Conservation (phyloP, 495 filamentous ascomycete species). For the Xylaria flabelliformis region DNA sequence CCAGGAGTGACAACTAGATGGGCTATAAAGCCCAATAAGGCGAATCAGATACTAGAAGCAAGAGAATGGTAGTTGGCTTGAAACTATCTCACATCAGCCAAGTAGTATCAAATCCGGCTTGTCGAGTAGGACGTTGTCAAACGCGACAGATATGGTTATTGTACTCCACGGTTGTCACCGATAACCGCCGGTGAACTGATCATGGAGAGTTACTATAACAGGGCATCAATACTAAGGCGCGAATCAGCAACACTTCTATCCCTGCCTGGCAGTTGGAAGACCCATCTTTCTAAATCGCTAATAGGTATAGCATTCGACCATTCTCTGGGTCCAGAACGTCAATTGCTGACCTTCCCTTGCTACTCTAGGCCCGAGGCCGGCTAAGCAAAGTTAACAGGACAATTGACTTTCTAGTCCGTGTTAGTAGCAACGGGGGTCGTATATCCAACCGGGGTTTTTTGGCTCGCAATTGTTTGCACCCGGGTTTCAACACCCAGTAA, state of each 20-base stretch:
- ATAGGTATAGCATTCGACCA: slow-evolving; percentile 7
- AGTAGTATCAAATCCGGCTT: neutral
- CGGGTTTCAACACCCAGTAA: neutral
- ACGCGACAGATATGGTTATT: neutral
- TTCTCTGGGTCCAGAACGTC: neutral
- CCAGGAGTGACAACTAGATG: neutral
- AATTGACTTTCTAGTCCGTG: neutral
- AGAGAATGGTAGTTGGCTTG: neutral
- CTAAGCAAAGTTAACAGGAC: neutral
- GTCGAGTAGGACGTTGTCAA: neutral
- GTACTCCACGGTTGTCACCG: slow-evolving; percentile 5
- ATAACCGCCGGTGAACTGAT: slow-evolving; percentile 8
- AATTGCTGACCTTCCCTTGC: slow-evolving; percentile 12
- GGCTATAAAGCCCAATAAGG: neutral
- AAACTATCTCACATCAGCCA: neutral
- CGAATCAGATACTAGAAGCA: neutral
- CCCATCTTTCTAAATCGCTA: slow-evolving; percentile 3
- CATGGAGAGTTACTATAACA: neutral
- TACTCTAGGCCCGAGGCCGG: slow-evolving; percentile 10
- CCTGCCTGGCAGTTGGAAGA: too few species aligned
- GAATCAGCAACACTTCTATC: neutral
- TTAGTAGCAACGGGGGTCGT: neutral
- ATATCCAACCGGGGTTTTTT: neutral
- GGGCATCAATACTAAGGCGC: slow-evolving; percentile 19
- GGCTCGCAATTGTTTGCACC: neutral